phyloP scores from a whole-genome alignment of 805 yeast genomes.

The Alloascoidea africana region DNA sequence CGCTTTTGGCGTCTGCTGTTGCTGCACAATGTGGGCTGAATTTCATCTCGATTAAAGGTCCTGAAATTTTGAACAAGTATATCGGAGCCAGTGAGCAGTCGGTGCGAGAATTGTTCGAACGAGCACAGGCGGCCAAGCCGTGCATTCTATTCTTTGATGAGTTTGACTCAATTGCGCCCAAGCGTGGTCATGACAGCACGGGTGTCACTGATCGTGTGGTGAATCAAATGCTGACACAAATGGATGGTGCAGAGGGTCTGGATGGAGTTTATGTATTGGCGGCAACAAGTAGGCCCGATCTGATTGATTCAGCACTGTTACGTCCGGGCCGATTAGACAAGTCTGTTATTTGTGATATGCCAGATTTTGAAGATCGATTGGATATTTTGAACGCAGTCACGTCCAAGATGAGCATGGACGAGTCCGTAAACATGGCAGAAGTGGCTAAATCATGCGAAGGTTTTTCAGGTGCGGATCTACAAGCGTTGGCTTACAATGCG shows the following conservation, averaged over 20 bases:
- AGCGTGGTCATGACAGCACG: constrained; percentile 94
- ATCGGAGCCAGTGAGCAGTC: constrained; percentile 96
- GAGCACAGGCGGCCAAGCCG: constrained; percentile 92
- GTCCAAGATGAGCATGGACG: constrained; percentile 41
- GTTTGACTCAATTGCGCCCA: constrained; percentile 94
- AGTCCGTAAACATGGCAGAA: constrained; percentile 32
- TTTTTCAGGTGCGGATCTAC: constrained; percentile 89
- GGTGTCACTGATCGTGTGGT: constrained; percentile 98
- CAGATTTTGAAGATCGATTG: constrained; percentile 49
- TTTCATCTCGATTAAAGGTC: constrained; percentile 89
- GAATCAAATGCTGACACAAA: constrained; percentile 90
- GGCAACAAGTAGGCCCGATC: constrained; percentile 91
- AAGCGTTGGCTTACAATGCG: constrained; percentile 84
- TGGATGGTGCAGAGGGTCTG: constrained; percentile 98
- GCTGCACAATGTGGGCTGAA: constrained; percentile 90
- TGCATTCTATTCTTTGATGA: constrained; percentile 90
- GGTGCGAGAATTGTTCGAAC: constrained; percentile 81
- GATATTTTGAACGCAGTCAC: constrained; percentile 49
- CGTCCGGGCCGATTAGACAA: constrained; percentile 96
- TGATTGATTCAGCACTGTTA: constrained; percentile 85
- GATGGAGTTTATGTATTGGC: constrained; percentile 96
- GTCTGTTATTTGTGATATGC: constrained; percentile 82
- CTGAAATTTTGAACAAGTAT: constrained; percentile 86
- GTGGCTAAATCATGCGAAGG: constrained; percentile 56
- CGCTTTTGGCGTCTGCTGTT: constrained; percentile 82